Evolutionary conservation across 2,329 filamentous ascomycete genomes (phyloP).

Genomic region (Rhynchosporium graminicola): DNA sequence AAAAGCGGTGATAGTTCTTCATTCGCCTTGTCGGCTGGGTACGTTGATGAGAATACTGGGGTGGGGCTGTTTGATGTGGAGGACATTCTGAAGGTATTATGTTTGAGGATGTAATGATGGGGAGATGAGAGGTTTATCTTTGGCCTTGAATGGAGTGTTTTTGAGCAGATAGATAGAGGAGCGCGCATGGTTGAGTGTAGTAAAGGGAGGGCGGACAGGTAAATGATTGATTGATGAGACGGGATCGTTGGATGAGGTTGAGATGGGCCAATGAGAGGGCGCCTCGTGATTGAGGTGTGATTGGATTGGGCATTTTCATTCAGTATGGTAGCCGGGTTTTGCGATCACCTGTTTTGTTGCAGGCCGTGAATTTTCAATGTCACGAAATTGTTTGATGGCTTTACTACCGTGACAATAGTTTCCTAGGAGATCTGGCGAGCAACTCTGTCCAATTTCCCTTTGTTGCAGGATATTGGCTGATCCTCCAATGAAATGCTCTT

Average conservation of each 20-base stretch:
- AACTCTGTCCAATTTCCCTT: no score
- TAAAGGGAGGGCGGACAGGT: background rate
- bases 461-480: no score
- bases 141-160: background rate
- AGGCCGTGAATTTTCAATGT: no score
- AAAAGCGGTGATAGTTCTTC: constrained; percentile 28
- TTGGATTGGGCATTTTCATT: background rate
- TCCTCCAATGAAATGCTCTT: no score
- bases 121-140: background rate
- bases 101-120: background rate
- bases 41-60: constrained; percentile 28
- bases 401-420: no score
- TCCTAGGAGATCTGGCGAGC: no score
- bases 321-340: no score
- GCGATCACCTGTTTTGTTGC: no score
- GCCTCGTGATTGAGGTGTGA: constrained; percentile 17
- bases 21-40: constrained; percentile 19
- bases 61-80: constrained; percentile 9
- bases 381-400: no score
- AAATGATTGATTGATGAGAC: background rate
- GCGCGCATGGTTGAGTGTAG: background rate
- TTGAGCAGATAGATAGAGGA: background rate
- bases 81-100: background rate
- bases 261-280: background rate
- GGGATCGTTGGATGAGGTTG: background rate